Evolutionary conservation across 75 land plant species (phyloP).

Genomic region (Sequoiadendron giganteum): DNA sequence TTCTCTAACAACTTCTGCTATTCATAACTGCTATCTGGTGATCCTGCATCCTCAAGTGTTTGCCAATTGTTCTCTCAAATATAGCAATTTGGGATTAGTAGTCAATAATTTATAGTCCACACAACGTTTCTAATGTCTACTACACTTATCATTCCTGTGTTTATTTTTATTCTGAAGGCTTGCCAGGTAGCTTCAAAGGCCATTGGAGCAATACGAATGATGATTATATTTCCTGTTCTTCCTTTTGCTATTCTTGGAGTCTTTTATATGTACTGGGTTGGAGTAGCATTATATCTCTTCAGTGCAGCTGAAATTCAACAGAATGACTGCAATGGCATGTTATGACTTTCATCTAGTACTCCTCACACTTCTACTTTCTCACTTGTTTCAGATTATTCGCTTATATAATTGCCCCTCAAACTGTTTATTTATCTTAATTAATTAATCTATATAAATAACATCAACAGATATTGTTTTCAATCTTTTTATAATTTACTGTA

Average conservation of each 20-base stretch:
- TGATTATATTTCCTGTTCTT: constrained; percentile 78
- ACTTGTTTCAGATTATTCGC: no score
- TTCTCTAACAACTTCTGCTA: background rate
- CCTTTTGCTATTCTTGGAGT: constrained; percentile 68
- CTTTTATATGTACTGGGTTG: constrained; percentile 88
- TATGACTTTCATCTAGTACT: no score
- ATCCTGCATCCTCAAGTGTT: background rate
- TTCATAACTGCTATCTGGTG: background rate
- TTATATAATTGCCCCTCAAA: no score
- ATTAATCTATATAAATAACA: no score
- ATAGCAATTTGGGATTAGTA: background rate
- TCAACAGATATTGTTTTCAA: no score
- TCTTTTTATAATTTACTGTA: no score
- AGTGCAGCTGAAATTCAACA: constrained; percentile 70
- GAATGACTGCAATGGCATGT: constrained; percentile 48
- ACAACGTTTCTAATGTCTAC: background rate
- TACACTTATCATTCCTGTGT: background rate
- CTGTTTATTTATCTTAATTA: no score
- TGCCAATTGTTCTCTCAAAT: background rate
- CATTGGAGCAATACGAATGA: constrained; percentile 86
- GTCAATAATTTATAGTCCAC: background rate
- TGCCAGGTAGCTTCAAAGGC: constrained; percentile 95
- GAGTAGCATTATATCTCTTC: constrained; percentile 76
- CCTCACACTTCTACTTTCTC: no score
- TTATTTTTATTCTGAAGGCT: background rate